Evolutionary conservation across 148 eudicot species (phyloP).

Genomic region (Tetragonia tetragonoides): DNA sequence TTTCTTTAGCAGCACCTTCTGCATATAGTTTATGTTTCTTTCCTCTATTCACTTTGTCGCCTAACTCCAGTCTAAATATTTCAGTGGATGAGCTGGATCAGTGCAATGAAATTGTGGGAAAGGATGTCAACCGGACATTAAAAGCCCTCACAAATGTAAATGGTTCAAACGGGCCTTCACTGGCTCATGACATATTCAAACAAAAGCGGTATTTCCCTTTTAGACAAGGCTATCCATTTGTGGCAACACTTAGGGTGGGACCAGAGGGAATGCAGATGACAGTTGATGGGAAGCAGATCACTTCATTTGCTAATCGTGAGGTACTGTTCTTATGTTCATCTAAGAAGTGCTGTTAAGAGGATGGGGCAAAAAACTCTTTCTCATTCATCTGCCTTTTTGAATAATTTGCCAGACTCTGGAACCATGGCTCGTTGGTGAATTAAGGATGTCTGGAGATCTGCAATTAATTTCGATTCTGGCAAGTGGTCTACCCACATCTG

Average conservation of each 20-base stretch:
- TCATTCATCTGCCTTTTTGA: conserved; percentile 7
- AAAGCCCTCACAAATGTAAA: conserved; percentile 33
- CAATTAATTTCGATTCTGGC: conserved; percentile 71
- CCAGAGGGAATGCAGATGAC: conserved; percentile 96
- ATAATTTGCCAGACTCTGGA: conserved; percentile 65
- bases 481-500: conserved; percentile 91
- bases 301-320: conserved; percentile 90
- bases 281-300: conserved; percentile 90
- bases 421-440: conserved; percentile 94
- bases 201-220: conserved; percentile 75
- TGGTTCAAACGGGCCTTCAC: conserved; percentile 35
- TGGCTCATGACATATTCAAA: conserved; percentile 48
- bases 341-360: conserved; percentile 1
- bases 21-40: too few species aligned
- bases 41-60: not conserved
- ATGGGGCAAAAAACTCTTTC: not conserved
- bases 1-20: too few species aligned
- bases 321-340: conserved; percentile 35
- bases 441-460: conserved; percentile 82
- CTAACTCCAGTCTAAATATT: conserved; percentile 18
- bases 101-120: conserved; percentile 84
- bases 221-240: conserved; percentile 82
- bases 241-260: conserved; percentile 91
- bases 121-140: conserved; percentile 42
- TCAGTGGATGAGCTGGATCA: conserved; percentile 89